A percentile compares a stretch with the other conserved stretches of the same genome.
These are phyloP conservation scores for Spathaspora sp. DNA, from an alignment of 805 yeast genomes.

Conservation along the genomic window DNA sequence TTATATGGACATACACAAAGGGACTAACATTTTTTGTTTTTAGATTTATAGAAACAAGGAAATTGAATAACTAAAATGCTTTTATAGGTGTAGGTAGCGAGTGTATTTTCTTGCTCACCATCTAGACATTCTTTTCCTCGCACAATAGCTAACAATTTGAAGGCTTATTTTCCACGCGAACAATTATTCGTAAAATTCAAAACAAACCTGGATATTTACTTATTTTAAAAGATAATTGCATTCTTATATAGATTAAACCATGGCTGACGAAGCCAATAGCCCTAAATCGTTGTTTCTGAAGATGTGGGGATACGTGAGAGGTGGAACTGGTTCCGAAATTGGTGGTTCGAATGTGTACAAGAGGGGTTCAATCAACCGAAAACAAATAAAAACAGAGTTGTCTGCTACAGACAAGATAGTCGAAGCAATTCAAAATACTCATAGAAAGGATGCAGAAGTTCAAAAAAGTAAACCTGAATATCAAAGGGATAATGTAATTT, in stretches of 20 bases:
- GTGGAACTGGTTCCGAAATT: background rate
- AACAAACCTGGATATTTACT: no score
- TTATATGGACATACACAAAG: slow-evolving; percentile 1
- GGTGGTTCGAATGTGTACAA: background rate
- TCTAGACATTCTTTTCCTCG: no score
- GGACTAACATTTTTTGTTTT: background rate
- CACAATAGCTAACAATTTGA: no score
- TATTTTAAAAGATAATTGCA: no score
- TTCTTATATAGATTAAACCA: background rate
- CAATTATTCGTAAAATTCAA: background rate
- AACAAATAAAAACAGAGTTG: background rate
- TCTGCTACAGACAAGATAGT: background rate
- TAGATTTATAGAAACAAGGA: background rate
- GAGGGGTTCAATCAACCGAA: background rate
- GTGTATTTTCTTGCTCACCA: no score
- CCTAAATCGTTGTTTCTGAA: background rate
- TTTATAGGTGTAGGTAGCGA: no score
- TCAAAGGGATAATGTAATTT: no score
- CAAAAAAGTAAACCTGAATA: no score
- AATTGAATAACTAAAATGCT: background rate
- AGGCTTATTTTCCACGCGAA: no score
- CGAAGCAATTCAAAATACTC: background rate
- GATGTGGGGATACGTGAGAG: background rate
- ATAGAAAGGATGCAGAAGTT: no score
- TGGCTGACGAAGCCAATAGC: background rate